Base-by-base conservation (phyloP, 371 early-diverging fungal species). In the Zopfochytrium polystomum region DNA sequence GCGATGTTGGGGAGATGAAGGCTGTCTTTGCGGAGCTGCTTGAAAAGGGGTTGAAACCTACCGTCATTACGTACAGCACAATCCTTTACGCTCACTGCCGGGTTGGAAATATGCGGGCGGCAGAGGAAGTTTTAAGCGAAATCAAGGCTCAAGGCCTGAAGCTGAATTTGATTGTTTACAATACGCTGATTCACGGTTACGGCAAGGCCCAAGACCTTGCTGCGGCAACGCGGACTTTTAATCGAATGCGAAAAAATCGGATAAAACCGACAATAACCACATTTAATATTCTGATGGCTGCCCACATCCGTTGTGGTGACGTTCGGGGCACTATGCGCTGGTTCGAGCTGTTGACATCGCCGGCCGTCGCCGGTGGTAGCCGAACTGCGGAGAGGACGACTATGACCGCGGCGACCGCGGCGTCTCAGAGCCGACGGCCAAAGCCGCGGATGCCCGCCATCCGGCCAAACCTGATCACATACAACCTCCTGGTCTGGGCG, bases 141-240 rank as follows among this genome's bases (percentile, higher is more conserved):
- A 81, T 85, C 79, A n/a, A 44, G 20, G 56, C 30, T 7, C 49
- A 18, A 49, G 68, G 58, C 4, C 9, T 78, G 0, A 15, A 46
- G 1, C 71, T 71, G 1, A 73, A 60, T 5, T 42, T 70, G 3
- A 62, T 72, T 47, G 70, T 80, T 0, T 82, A 77, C 62, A 80
- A 81, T 50, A 81, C 75, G 0, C 34, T 85, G 6, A 55, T 85
- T 6, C 69, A 77, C 15, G 78, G 77, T 13, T 80, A 73, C 60
- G 80, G 81, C 33, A 70, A 75, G 0, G 51, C 35, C 0, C 66
- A 73, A 18, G 71, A 81, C 23, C 29, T 72, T 2, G 45, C 53
- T 1, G 56, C 52, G 7, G 81, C 80, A 3, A 38, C 72, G 7
- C 3, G 25, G 4, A 15, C 76, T 11, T 71, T 72, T 5, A 38